Evolutionary conservation across 2,329 filamentous ascomycete species (phyloP).

Genomic region (Botrytis pseudocinerea): DNA sequence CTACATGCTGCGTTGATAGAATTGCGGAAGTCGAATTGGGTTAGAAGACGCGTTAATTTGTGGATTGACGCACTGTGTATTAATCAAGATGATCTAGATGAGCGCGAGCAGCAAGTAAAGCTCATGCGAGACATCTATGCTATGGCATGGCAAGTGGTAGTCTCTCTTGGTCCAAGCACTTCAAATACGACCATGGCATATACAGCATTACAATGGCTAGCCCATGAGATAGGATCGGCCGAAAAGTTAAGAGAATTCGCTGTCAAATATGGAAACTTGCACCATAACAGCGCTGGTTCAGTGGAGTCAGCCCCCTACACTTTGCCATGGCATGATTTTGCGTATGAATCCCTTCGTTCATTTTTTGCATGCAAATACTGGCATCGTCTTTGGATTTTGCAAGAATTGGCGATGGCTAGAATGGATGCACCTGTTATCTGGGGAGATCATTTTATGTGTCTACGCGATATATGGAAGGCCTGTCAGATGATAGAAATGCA

Average conservation of each 20-base stretch:
- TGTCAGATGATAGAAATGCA: conserved; percentile 14
- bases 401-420: conserved; percentile 20
- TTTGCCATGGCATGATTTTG: conserved; percentile 12
- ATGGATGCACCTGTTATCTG: conserved; percentile 16
- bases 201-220: conserved; percentile 12
- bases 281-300: background rate
- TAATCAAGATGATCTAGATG: conserved; percentile 25
- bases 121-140: conserved; percentile 25
- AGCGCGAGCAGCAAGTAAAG: conserved; percentile 24
- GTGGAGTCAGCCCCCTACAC: conserved; percentile 10
- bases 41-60: conserved; percentile 11
- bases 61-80: conserved; percentile 27
- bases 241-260: conserved; percentile 18
- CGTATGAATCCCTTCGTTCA: background rate
- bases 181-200: background rate
- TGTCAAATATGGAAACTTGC: conserved; percentile 10
- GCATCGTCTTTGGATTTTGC: conserved; percentile 23
- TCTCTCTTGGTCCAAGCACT: conserved; percentile 4
- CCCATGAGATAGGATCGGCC: conserved; percentile 4
- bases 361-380: conserved; percentile 21
- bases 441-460: conserved; percentile 10
- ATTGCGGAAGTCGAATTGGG: conserved; percentile 11
- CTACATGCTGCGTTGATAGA: background rate
- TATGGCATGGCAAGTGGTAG: conserved; percentile 18
- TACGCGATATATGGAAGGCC: conserved; percentile 19